Percentiles rank a stretch among this genome's conserved stretches.
Conservation (phyloP, 192 early-diverging fungal genomes). For the Linnemannia hyalina region DNA sequence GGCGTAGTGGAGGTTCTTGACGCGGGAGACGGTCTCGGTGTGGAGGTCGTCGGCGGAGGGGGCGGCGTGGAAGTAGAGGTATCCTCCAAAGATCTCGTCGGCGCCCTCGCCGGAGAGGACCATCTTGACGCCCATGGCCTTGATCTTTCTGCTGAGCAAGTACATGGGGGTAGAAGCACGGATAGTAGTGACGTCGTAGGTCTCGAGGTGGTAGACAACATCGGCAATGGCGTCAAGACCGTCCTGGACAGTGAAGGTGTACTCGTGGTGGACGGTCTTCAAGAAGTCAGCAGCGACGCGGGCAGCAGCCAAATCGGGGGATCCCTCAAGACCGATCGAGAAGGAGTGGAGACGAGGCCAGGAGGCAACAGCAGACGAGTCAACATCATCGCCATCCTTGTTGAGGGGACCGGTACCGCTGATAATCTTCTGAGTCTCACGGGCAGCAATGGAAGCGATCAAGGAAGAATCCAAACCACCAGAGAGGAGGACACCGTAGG, state of each 20-base stretch:
- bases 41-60: slow-evolving; percentile 87
- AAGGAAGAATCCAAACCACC: slow-evolving; percentile 97
- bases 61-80: slow-evolving; percentile 97
- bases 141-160: slow-evolving; percentile 97
- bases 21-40: slow-evolving; percentile 90
- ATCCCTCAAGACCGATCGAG: slow-evolving; percentile 93
- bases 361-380: slow-evolving; percentile 71
- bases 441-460: slow-evolving; percentile 94
- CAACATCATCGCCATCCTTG: slow-evolving; percentile 76
- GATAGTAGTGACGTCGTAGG: slow-evolving; percentile 99
- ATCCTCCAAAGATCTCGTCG: slow-evolving; percentile 98
- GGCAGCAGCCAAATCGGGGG: slow-evolving; percentile 94
- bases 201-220: slow-evolving; percentile 98
- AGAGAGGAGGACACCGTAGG: slow-evolving; percentile 95
- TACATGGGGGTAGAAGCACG: slow-evolving; percentile 99
- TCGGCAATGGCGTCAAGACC: slow-evolving; percentile 95
- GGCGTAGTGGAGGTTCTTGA: slow-evolving; percentile 97
- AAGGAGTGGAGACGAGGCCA: slow-evolving; percentile 98
- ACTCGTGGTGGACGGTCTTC: slow-evolving; percentile 94
- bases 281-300: slow-evolving; percentile 92
- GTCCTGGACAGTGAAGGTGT: slow-evolving; percentile 96
- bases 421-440: slow-evolving; percentile 82
- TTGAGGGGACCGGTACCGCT: slow-evolving; percentile 58
- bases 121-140: slow-evolving; percentile 99
- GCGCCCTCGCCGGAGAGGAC: slow-evolving; percentile 96